Conservation (phyloP, 2,329 filamentous ascomycete species). For the Hypoxylon sp. region DNA sequence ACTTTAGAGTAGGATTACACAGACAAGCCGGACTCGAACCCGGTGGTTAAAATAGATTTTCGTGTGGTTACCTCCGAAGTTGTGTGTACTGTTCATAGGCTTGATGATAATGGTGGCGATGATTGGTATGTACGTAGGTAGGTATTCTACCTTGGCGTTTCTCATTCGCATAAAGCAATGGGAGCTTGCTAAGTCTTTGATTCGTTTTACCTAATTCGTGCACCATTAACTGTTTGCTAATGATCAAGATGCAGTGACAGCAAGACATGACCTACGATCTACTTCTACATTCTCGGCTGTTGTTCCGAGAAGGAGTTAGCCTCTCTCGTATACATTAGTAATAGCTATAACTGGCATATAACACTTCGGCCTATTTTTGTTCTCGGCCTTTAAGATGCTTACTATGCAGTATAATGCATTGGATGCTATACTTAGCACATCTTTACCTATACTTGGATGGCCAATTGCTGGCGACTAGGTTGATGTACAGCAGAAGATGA, state of each 20-base stretch:
- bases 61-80: neutral
- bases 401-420: conserved; percentile 6
- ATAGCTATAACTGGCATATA: neutral
- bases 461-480: neutral
- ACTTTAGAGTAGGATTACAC: neutral
- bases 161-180: neutral
- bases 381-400: conserved; percentile 2
- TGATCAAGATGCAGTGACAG: neutral
- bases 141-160: neutral
- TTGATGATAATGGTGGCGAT: neutral
- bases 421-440: conserved; percentile 9
- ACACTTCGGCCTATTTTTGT: conserved; percentile 6
- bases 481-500: neutral
- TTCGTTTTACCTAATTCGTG: neutral
- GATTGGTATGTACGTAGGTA: neutral
- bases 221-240: neutral
- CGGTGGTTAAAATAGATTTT: neutral
- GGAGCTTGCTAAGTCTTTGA: neutral
- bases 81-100: neutral
- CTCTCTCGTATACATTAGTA: conserved; percentile 2
- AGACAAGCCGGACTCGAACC: neutral
- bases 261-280: conserved; percentile 1
- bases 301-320: neutral
- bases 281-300: neutral
- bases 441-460: neutral